Base-by-base conservation (phyloP, 2,329 filamentous ascomycete genomes). In the Calonectria fujianensis region DNA sequence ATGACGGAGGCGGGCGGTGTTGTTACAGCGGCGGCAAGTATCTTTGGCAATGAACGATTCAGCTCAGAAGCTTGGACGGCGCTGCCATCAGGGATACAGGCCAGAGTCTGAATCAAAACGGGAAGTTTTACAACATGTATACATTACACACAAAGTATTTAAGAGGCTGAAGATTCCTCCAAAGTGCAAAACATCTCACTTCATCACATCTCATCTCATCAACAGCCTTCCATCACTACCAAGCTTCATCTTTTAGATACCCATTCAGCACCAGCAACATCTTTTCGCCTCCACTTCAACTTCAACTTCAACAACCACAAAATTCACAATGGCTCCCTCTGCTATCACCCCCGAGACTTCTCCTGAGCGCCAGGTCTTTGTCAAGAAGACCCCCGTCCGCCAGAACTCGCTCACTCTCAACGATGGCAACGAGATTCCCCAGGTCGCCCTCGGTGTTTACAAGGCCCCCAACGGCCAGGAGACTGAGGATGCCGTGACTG, bases 381-480 rank as follows among this genome's bases (percentile, higher is more conserved):
- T 79, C 76, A 84, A 81, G 78, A 84, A 84, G 80, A 37, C 59
- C 11, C 63, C 78, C 35, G 20, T 75, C 45, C 68, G 68, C 68
- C 77, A 79, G 68, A 75, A 32, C 37, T 83, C 86, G 65, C 85
- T 95, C 75, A 93, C 92, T 85, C 88, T 96, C 75, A 94, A 94
- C 81, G 93, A 96, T 86, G 93, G 93, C 75, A 91, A 91, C 78
- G 88, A 90, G 70, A 94, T 96, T 68, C 94, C 94, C 57, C 77
- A 87, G 69, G 81, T 89, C 35, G 88, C 87, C 48, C 84, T 89
- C 67, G 88, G 87, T 41, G 87, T 88, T 51, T 89, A 88, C 85
- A 87, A 88, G 78, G 84, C 84, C 39, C 83, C 87, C 73, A 88
- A 88, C 77, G 84, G 86, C 72, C 85, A 87, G 67, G 92, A 94